Evolutionary conservation across 2,329 filamentous ascomycete species (phyloP).

Genomic region (Ascochyta fabae): DNA sequence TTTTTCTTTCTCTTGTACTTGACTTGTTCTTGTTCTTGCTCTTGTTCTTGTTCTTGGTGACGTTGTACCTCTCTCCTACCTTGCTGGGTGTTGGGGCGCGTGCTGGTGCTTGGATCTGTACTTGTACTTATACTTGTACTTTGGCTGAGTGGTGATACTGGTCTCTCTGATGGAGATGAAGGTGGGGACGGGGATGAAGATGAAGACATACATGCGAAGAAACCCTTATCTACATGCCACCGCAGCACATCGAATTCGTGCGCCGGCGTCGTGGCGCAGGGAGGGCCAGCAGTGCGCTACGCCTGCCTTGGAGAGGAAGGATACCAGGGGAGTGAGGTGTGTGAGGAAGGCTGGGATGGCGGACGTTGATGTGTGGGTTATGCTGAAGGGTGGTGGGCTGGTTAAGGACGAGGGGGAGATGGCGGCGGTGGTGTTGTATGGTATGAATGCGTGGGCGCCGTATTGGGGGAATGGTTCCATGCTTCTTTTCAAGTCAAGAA

Average conservation of each 20-base stretch:
- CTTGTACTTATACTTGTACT: too few relatives aligned
- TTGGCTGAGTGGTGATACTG: too few relatives aligned
- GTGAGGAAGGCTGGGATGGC: conserved; percentile 20
- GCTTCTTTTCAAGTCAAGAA: background rate
- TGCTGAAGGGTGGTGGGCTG: background rate
- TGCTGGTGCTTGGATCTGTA: too few relatives aligned
- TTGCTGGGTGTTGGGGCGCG: too few relatives aligned
- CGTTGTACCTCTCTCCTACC: too few relatives aligned
- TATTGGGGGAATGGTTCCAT: conserved; percentile 24
- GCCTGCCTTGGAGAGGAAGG: conserved; percentile 45
- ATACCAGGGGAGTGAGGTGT: conserved; percentile 47
- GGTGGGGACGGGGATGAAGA: too few relatives aligned
- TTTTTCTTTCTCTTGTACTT: too few relatives aligned
- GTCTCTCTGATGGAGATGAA: too few relatives aligned
- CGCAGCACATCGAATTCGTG: conserved; percentile 54
- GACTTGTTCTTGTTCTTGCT: too few relatives aligned
- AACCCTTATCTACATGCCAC: conserved; percentile 60
- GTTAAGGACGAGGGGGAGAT: background rate
- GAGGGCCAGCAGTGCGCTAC: conserved; percentile 57
- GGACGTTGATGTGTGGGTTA: conserved; percentile 33
- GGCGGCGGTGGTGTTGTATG: background rate
- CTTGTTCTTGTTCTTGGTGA: too few relatives aligned
- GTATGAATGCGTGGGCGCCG: conserved; percentile 22
- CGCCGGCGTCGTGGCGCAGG: conserved; percentile 54
- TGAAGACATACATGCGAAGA: conserved; percentile 39